Evolutionary conservation across 2,329 filamentous ascomycete species (phyloP).

Genomic region (Alternaria sp.): DNA sequence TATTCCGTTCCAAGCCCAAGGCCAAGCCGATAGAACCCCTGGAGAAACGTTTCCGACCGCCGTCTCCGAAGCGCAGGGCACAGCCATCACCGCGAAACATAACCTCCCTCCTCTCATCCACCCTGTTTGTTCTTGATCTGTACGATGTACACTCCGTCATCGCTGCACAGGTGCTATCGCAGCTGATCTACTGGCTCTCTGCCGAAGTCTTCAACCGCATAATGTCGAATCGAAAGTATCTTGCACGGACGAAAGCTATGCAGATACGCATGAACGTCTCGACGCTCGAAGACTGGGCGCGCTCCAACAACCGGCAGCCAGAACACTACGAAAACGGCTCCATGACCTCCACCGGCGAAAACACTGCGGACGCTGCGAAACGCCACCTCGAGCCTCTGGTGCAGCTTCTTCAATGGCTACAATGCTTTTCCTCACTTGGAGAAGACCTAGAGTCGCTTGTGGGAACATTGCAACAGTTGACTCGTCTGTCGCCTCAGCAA

Average conservation of each 20-base stretch:
- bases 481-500: slow-evolving; percentile 83
- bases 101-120: slow-evolving; percentile 92
- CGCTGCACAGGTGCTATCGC: slow-evolving; percentile 86
- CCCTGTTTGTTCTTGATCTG: slow-evolving; percentile 95
- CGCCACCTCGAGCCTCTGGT: slow-evolving; percentile 89
- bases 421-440: slow-evolving; percentile 93
- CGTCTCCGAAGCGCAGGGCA: slow-evolving; percentile 89
- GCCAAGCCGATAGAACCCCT: slow-evolving; percentile 83
- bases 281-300: slow-evolving; percentile 92
- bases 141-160: slow-evolving; percentile 99
- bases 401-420: slow-evolving; percentile 94
- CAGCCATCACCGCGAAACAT: slow-evolving; percentile 95
- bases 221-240: slow-evolving; percentile 93
- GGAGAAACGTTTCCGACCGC: slow-evolving; percentile 90
- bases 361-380: slow-evolving; percentile 82
- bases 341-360: slow-evolving; percentile 83
- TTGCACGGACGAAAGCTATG: slow-evolving; percentile 98
- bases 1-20: slow-evolving; percentile 91
- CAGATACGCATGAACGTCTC: slow-evolving; percentile 99
- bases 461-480: slow-evolving; percentile 87
- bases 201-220: slow-evolving; percentile 97
- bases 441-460: slow-evolving; percentile 90
- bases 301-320: slow-evolving; percentile 89
- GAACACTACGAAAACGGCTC: slow-evolving; percentile 96
- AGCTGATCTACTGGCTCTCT: slow-evolving; percentile 94